Evolutionary conservation across 2,329 filamentous ascomycete species (phyloP).

Genomic region (Claviceps arundinis): DNA sequence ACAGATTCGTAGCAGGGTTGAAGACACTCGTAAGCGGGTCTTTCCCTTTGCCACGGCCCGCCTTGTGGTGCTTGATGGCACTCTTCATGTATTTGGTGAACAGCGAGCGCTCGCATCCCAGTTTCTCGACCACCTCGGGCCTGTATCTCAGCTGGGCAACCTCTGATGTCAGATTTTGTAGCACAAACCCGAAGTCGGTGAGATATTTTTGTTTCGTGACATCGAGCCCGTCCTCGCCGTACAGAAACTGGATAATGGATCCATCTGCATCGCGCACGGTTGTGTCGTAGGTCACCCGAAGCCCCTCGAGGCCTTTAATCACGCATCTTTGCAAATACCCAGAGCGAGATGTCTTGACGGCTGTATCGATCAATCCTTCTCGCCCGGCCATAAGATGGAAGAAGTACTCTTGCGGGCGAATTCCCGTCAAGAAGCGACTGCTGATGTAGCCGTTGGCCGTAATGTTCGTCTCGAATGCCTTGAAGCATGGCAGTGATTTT

Average conservation of each 20-base stretch:
- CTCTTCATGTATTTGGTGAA: conserved; percentile 71
- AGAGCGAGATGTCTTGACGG: conserved; percentile 94
- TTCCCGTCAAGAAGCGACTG: conserved; percentile 93
- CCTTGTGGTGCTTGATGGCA: conserved; percentile 57
- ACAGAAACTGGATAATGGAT: conserved; percentile 85
- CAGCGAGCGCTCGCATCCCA: conserved; percentile 41
- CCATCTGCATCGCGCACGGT: conserved; percentile 92
- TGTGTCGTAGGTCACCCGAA: conserved; percentile 84
- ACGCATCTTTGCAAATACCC: conserved; percentile 94
- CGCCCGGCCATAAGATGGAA: conserved; percentile 99
- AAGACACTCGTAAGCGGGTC: conserved; percentile 66
- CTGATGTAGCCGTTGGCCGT: conserved; percentile 88
- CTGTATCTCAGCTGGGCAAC: conserved; percentile 62
- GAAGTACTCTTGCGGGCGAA: conserved; percentile 94
- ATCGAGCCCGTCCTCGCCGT: conserved; percentile 91
- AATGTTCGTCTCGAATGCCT: conserved; percentile 77
- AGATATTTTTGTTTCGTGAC: conserved; percentile 90
- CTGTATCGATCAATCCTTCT: conserved; percentile 96
- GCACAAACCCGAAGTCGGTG: conserved; percentile 77
- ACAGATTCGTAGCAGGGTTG: conserved; percentile 64
- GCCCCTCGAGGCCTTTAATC: conserved; percentile 96
- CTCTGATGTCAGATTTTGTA: conserved; percentile 73
- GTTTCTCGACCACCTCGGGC: conserved; percentile 29
- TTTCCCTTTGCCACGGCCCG: conserved; percentile 41
- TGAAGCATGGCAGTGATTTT: conserved; percentile 90